Percentiles rank a stretch among this genome's conserved stretches.
Conservation (phyloP, 805 yeast species). For the Nematodospora valgi region DNA sequence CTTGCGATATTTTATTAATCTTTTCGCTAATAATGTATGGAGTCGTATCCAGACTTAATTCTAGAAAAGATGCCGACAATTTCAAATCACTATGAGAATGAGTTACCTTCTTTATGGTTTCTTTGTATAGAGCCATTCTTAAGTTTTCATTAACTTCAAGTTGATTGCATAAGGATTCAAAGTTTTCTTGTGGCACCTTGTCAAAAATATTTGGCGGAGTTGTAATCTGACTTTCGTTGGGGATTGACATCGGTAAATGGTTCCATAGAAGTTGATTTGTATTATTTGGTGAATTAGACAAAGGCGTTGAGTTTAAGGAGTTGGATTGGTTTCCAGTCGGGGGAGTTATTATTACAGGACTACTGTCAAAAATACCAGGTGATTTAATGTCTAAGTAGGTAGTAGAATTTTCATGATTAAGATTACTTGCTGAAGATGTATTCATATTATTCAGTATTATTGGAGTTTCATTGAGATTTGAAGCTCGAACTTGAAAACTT, state of each 20-base stretch:
- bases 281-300: constrained; percentile 8
- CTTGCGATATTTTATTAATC: too few relatives aligned
- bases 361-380: neutral
- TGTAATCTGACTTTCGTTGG: constrained; percentile 6
- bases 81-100: constrained; percentile 3
- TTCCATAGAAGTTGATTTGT: constrained; percentile 4
- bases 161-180: constrained; percentile 6
- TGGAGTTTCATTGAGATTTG: too few relatives aligned
- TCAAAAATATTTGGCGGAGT: constrained; percentile 9
- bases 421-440: too few relatives aligned
- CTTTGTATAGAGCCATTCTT: constrained; percentile 10
- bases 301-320: constrained; percentile 6
- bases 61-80: constrained; percentile 1
- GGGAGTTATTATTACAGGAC: constrained; percentile 1
- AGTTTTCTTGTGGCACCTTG: constrained; percentile 8
- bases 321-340: constrained; percentile 3
- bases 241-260: constrained; percentile 9
- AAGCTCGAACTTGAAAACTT: too few relatives aligned
- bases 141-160: constrained; percentile 9
- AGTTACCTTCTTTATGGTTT: constrained; percentile 5
- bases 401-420: neutral
- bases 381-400: neutral
- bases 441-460: too few relatives aligned
- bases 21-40: too few relatives aligned
- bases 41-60: too few relatives aligned